Evolutionary conservation across 2,329 filamentous ascomycete genomes (phyloP).

Genomic region (Bipolaris bicolor): DNA sequence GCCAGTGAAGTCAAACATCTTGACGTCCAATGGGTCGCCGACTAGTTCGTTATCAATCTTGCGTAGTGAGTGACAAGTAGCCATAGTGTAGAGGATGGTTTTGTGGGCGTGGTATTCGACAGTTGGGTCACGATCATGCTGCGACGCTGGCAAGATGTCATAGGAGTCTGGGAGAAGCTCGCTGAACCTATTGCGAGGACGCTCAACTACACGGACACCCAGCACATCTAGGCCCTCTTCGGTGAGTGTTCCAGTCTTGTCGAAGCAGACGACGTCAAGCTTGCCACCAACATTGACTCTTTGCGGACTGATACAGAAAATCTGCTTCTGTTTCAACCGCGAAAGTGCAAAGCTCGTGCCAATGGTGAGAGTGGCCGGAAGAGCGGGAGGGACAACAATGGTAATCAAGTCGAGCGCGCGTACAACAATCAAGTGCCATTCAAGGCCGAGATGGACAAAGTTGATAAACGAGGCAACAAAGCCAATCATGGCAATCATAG

Average conservation of each 20-base stretch:
- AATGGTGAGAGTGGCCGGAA: constrained; percentile 94
- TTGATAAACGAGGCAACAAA: constrained; percentile 93
- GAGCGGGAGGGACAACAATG: constrained; percentile 92
- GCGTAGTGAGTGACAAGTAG: constrained; percentile 91
- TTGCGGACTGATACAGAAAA: constrained; percentile 98
- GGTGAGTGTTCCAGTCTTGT: constrained; percentile 97
- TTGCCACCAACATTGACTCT: constrained; percentile 96
- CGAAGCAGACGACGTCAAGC: constrained; percentile 94
- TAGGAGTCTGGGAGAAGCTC: constrained; percentile 73
- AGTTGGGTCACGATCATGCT: constrained; percentile 64
- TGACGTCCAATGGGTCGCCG: constrained; percentile 91
- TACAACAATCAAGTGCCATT: constrained; percentile 89
- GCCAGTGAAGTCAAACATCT: constrained; percentile 97
- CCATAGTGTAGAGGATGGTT: constrained; percentile 90
- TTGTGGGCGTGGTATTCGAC: constrained; percentile 67
- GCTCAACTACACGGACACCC: constrained; percentile 79
- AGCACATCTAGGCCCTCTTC: constrained; percentile 95
- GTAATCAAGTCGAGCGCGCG: constrained; percentile 94
- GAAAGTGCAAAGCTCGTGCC: constrained; percentile 93
- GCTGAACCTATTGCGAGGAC: constrained; percentile 69
- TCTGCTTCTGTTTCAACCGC: constrained; percentile 83
- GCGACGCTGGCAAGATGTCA: constrained; percentile 62
- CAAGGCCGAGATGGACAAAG: constrained; percentile 81
- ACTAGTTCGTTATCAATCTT: constrained; percentile 87
- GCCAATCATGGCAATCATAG: constrained; percentile 78